Conservation (phyloP, 2,329 filamentous ascomycete species). For the Ambrosiella beaveri region DNA sequence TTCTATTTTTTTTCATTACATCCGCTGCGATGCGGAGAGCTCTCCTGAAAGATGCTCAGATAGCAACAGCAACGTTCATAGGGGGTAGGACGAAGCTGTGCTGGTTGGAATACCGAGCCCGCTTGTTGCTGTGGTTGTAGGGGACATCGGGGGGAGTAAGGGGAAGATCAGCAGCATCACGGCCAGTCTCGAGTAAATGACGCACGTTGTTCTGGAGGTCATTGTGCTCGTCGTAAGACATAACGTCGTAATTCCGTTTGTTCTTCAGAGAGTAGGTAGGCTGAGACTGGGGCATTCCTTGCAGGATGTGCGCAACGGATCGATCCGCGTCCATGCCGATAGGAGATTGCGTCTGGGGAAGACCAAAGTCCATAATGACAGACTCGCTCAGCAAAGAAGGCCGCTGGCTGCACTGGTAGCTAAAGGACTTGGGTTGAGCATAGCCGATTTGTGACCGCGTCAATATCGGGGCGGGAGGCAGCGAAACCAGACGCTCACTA, state of each 20-base stretch:
- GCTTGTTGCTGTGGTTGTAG: not conserved
- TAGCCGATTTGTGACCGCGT: slow-evolving; percentile 26
- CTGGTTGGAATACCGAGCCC: not conserved
- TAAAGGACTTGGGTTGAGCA: slow-evolving; percentile 46
- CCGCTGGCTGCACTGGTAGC: slow-evolving; percentile 23
- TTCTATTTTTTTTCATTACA: not conserved
- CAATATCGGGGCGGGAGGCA: slow-evolving; percentile 39
- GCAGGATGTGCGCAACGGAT: slow-evolving; percentile 5
- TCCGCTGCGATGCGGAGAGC: no score
- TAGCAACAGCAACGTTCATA: not conserved
- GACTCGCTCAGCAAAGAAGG: slow-evolving; percentile 21
- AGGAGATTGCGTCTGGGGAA: not conserved
- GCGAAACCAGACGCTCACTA: slow-evolving; percentile 26
- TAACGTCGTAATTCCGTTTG: slow-evolving; percentile 8
- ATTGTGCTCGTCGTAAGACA: slow-evolving; percentile 35
- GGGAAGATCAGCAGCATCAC: not conserved
- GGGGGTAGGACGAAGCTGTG: not conserved
- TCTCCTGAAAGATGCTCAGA: not conserved
- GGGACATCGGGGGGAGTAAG: not conserved
- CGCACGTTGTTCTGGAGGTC: slow-evolving; percentile 51
- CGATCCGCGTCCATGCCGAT: not conserved
- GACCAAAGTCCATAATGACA: slow-evolving; percentile 1
- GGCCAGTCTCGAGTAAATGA: slow-evolving; percentile 34
- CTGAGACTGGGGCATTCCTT: slow-evolving; percentile 6
- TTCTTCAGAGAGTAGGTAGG: not conserved